Conservation (phyloP, 2,329 filamentous ascomycete genomes). For the Fusarium nematophilum region DNA sequence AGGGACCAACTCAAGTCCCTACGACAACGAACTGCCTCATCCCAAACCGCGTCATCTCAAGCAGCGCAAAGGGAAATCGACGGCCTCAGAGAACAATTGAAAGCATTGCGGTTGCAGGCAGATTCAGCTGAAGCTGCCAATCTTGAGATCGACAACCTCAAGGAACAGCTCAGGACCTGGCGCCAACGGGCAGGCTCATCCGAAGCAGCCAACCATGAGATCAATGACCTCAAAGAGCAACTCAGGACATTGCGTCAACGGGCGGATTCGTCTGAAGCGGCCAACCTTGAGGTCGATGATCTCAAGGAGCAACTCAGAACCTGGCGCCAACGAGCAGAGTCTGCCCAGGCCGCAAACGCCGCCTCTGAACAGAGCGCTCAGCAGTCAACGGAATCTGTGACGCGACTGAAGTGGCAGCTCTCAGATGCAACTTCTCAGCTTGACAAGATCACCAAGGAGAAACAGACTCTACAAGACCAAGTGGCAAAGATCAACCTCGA, state of each 20-base stretch:
- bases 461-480: slow-evolving; percentile 72
- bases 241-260: slow-evolving; percentile 41
- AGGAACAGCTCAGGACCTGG: slow-evolving; percentile 20
- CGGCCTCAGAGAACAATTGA: slow-evolving; percentile 30
- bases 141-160: slow-evolving; percentile 50
- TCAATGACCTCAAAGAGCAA: slow-evolving; percentile 37
- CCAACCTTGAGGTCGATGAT: slow-evolving; percentile 31
- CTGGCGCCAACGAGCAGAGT: slow-evolving; percentile 37
- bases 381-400: slow-evolving; percentile 56
- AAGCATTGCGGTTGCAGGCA: slow-evolving; percentile 40
- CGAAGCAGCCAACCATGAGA: slow-evolving; percentile 53
- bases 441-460: slow-evolving; percentile 68
- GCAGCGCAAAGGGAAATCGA: slow-evolving; percentile 46
- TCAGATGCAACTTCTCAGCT: slow-evolving; percentile 69
- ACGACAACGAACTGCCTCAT: slow-evolving; percentile 28
- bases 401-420: slow-evolving; percentile 66
- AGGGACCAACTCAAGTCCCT: slow-evolving; percentile 44
- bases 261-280: slow-evolving; percentile 38
- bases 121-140: slow-evolving; percentile 46
- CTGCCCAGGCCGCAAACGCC: slow-evolving; percentile 43
- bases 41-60: slow-evolving; percentile 33
- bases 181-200: slow-evolving; percentile 12
- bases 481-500: slow-evolving; percentile 69
- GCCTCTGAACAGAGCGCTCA: slow-evolving; percentile 50
- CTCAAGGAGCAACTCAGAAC: slow-evolving; percentile 46